phyloP scores from a whole-genome alignment of 2,329 filamentous ascomycete genomes.

The Hypoxylon sp. region DNA sequence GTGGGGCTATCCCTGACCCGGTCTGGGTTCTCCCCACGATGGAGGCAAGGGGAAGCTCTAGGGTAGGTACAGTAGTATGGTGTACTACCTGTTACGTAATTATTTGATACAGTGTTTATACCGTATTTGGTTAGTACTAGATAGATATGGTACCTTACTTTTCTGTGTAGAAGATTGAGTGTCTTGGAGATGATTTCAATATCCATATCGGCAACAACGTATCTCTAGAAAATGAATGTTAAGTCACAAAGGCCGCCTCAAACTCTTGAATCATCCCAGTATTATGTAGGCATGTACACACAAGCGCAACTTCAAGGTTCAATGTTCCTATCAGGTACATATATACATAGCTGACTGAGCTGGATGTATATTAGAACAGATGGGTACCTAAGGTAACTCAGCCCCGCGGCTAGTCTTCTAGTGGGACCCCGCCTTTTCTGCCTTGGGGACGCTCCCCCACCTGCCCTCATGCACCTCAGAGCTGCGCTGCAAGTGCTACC shows the following conservation, averaged over 20 bases:
- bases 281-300: background rate
- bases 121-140: constrained; percentile 13
- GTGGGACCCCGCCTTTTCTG: constrained; percentile 38
- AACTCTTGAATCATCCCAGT: background rate
- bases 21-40: constrained; percentile 32
- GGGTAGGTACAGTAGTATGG: constrained; percentile 1
- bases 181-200: background rate
- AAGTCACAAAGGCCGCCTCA: background rate
- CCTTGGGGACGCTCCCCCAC: constrained; percentile 36
- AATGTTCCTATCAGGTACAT: background rate
- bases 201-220: background rate
- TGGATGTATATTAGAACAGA: too few species aligned
- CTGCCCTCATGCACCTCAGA: constrained; percentile 37
- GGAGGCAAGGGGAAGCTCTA: constrained; percentile 14
- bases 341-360: too few species aligned
- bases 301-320: background rate
- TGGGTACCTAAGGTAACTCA: background rate
- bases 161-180: background rate
- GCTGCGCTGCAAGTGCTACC: constrained; percentile 39
- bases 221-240: background rate
- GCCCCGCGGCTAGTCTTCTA: constrained; percentile 21
- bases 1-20: constrained; percentile 36
- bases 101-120: constrained; percentile 10
- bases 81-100: background rate
- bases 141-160: background rate